phyloP scores from a whole-genome alignment of 1,139 yeast species.

The Sugiyamaella paludigena region DNA sequence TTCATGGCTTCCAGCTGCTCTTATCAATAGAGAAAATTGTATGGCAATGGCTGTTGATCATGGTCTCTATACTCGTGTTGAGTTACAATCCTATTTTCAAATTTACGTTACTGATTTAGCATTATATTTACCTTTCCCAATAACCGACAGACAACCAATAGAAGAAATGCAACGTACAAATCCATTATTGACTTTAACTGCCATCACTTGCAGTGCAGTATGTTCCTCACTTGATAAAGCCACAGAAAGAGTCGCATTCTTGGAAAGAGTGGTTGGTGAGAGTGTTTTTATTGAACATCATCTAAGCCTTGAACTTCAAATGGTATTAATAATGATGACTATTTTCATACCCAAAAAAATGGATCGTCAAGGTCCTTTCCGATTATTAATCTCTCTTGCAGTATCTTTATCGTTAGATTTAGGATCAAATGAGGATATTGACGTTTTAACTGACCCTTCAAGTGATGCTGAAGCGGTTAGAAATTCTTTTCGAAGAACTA shows the following conservation, averaged over 20 bases:
- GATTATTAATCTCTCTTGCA: slow-evolving; percentile 46
- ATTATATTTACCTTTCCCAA: slow-evolving; percentile 49
- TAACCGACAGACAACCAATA: slow-evolving; percentile 42
- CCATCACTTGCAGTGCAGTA: slow-evolving; percentile 50
- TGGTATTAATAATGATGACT: slow-evolving; percentile 46
- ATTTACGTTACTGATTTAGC: slow-evolving; percentile 43
- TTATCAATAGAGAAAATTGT: slow-evolving; percentile 44
- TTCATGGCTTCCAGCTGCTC: slow-evolving; percentile 40
- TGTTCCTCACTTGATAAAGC: slow-evolving; percentile 43
- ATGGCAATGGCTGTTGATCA: slow-evolving; percentile 43
- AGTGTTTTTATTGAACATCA: slow-evolving; percentile 46
- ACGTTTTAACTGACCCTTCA: slow-evolving; percentile 7
- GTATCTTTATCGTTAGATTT: slow-evolving; percentile 50
- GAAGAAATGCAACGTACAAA: slow-evolving; percentile 43
- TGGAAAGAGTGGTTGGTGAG: slow-evolving; percentile 49
- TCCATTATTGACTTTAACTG: slow-evolving; percentile 48
- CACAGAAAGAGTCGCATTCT: slow-evolving; percentile 44
- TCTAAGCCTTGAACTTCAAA: slow-evolving; percentile 44
- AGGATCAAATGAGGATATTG: slow-evolving; percentile 37
- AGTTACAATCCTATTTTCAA: slow-evolving; percentile 39
- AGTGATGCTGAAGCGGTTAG: slow-evolving; percentile 8
- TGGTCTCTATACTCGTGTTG: slow-evolving; percentile 32
- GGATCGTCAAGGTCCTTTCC: slow-evolving; percentile 54
- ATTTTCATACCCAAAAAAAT: slow-evolving; percentile 42
- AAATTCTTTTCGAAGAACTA: slow-evolving; percentile 10